phyloP scores from a whole-genome alignment of 352 stramenopile species.

The Phytophthora meadii region DNA sequence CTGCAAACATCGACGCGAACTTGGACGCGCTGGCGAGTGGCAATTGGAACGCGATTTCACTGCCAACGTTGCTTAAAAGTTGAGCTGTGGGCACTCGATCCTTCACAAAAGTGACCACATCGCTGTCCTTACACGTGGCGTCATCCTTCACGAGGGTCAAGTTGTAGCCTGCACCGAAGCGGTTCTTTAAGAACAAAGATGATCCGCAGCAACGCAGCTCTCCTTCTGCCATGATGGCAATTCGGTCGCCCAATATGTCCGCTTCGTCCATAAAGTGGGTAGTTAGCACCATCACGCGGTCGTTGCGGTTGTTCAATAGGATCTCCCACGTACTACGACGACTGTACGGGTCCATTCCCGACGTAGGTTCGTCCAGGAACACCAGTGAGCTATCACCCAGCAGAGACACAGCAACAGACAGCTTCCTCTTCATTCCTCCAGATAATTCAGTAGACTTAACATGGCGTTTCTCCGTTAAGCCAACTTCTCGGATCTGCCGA shows the following conservation, averaged over 20 bases:
- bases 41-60: conserved; percentile 76
- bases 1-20: conserved; percentile 71
- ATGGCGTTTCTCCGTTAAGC: conserved; percentile 67
- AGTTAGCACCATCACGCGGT: conserved; percentile 87
- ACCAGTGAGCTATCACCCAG: conserved; percentile 87
- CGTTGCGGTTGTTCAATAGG: conserved; percentile 60
- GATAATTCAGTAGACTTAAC: conserved; percentile 69
- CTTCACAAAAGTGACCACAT: conserved; percentile 47
- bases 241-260: conserved; percentile 84
- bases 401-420: conserved; percentile 91
- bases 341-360: conserved; percentile 96
- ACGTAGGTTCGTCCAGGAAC: conserved; percentile 93
- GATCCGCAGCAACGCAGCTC: conserved; percentile 75
- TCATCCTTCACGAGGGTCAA: conserved; percentile 70
- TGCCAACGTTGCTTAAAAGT: conserved; percentile 73
- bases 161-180: conserved; percentile 76
- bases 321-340: conserved; percentile 94
- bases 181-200: conserved; percentile 85
- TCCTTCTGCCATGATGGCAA: conserved; percentile 89
- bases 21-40: conserved; percentile 49
- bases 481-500: conserved; percentile 61
- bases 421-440: conserved; percentile 92
- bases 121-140: conserved; percentile 33
- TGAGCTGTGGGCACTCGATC: conserved; percentile 44
- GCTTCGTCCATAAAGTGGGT: conserved; percentile 97